phyloP scores from a whole-genome alignment of 306 rosid species.

The Vicia sativa region DNA sequence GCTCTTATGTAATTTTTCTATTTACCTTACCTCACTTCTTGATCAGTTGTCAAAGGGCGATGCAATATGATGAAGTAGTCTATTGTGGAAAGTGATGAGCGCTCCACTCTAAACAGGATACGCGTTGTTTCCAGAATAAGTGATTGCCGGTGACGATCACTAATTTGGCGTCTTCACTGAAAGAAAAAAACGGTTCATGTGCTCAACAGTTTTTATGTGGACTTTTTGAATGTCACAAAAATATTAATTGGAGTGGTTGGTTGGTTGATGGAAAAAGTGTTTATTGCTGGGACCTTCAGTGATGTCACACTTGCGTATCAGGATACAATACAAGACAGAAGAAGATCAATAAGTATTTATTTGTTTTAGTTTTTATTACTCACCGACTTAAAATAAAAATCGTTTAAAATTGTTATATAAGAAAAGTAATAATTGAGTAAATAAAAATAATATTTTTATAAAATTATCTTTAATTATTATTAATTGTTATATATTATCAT shows the following conservation, averaged over 20 bases:
- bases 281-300: background rate
- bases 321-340: too few species aligned
- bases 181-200: background rate
- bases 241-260: conserved; percentile 1
- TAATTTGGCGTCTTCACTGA: background rate
- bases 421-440: too few species aligned
- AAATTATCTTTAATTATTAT: too few species aligned
- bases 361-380: too few species aligned
- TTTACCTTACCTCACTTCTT: too few species aligned
- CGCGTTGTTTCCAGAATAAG: conserved; percentile 5
- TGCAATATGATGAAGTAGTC: background rate
- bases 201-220: conserved; percentile 2
- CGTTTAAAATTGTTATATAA: too few species aligned
- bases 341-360: too few species aligned
- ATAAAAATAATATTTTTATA: too few species aligned
- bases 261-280: background rate
- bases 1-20: too few species aligned
- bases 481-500: too few species aligned
- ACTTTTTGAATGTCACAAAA: background rate
- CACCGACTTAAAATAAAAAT: too few species aligned
- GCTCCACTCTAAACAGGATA: background rate
- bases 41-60: background rate
- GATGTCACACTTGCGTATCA: background rate
- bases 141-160: conserved; percentile 3
- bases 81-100: background rate